Conservation (phyloP, 2,329 filamentous ascomycete species). For the Delphinella strobiligena region DNA sequence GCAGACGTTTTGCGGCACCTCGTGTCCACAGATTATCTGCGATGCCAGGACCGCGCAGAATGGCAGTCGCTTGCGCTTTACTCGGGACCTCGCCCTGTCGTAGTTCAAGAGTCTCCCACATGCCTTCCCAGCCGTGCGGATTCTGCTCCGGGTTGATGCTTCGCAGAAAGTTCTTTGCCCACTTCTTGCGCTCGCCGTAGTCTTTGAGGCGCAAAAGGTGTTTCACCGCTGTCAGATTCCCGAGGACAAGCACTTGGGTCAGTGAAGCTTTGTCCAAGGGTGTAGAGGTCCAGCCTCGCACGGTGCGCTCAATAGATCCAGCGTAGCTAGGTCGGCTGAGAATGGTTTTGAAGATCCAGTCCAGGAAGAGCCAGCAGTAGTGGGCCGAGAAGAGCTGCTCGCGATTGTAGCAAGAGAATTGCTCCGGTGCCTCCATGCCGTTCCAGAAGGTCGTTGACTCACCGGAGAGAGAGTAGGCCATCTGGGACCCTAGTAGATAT, state of each 20-base stretch:
- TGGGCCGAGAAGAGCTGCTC: conserved; percentile 1
- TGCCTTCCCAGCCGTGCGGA: conserved; percentile 1
- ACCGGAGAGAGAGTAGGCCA: conserved; percentile 1
- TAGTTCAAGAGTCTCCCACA: conserved; percentile 4
- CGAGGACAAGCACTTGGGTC: conserved; percentile 5
- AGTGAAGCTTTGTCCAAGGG: conserved; percentile 5
- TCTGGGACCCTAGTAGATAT: conserved; percentile 1
- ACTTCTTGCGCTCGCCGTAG: conserved; percentile 6
- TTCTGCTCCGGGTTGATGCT: conserved; percentile 3
- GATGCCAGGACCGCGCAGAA: background rate
- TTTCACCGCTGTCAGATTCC: conserved; percentile 7
- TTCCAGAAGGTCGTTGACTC: conserved; percentile 4
- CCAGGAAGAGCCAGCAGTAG: conserved; percentile 9
- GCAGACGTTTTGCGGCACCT: conserved; percentile 3
- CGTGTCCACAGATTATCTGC: conserved; percentile 6
- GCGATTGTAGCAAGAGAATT: background rate
- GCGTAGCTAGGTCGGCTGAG: conserved; percentile 5
- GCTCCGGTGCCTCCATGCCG: conserved; percentile 3
- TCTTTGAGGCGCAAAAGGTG: conserved; percentile 4
- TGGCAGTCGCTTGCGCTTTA: conserved; percentile 3
- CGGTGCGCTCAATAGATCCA: conserved; percentile 6
- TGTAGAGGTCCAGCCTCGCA: conserved; percentile 7
- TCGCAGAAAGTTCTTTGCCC: conserved; percentile 5
- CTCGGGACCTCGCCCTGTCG: conserved; percentile 1
- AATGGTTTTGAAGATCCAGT: conserved; percentile 8